These are phyloP conservation scores for Komagataella pseudopastoris DNA, from an alignment of 805 yeast genomes.

Conservation along the genomic window DNA sequence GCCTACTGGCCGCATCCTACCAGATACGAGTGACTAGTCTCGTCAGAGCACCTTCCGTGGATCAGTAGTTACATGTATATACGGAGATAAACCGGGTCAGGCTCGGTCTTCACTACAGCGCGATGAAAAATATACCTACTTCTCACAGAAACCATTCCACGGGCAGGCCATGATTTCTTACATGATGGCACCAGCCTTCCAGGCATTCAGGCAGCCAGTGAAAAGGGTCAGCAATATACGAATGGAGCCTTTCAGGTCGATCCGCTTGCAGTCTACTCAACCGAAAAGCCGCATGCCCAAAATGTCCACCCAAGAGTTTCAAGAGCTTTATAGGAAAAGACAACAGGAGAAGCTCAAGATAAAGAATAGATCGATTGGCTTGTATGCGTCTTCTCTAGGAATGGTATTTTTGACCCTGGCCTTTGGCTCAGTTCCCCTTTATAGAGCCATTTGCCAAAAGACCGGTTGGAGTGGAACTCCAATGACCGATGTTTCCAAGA, in stretches of 20 bases:
- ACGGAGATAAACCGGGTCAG: background rate
- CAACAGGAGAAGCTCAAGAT: slow-evolving; percentile 13
- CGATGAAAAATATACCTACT: background rate
- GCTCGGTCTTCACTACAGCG: background rate
- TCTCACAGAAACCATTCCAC: background rate
- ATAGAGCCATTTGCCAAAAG: slow-evolving; percentile 81
- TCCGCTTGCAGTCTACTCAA: background rate
- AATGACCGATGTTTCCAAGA: slow-evolving; percentile 66
- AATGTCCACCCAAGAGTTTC: slow-evolving; percentile 18
- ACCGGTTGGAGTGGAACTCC: slow-evolving; percentile 97
- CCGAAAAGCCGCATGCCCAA: slow-evolving; percentile 12
- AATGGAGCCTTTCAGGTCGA: background rate
- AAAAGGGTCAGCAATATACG: background rate
- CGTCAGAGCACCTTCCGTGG: too few relatives aligned
- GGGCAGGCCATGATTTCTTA: background rate
- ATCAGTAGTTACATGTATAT: too few relatives aligned
- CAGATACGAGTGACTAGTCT: too few relatives aligned
- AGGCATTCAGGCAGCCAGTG: background rate
- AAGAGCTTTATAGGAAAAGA: slow-evolving; percentile 12
- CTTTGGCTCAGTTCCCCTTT: slow-evolving; percentile 86
- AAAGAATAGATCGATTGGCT: slow-evolving; percentile 41
- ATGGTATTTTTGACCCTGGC: slow-evolving; percentile 63
- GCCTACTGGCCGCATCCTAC: too few relatives aligned
- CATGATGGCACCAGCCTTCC: background rate
- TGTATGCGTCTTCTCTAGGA: slow-evolving; percentile 57